phyloP scores from a whole-genome alignment of 176 grass and related monocot species.

The Zizania latifolia region DNA sequence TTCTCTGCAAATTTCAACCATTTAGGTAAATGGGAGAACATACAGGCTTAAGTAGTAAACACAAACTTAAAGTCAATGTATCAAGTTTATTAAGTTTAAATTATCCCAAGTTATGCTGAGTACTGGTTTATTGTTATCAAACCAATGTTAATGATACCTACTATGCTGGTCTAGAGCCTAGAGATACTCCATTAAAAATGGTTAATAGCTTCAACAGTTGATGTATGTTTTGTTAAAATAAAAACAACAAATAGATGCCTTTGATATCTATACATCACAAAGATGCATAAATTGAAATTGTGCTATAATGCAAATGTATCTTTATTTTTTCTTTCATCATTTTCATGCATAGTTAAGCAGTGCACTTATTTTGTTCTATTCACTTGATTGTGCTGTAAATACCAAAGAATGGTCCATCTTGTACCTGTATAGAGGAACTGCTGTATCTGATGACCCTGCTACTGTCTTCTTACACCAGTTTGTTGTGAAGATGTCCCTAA shows the following conservation, averaged over 20 bases:
- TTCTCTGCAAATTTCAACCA: constrained; percentile 37
- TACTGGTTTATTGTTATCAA: not conserved
- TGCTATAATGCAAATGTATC: not conserved
- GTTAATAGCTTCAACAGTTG: not conserved
- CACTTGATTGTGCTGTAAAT: constrained; percentile 15
- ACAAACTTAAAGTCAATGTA: not conserved
- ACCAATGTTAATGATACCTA: not conserved
- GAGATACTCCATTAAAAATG: not conserved
- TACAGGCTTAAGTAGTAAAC: not conserved
- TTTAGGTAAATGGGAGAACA: constrained; percentile 1
- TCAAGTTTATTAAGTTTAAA: not conserved
- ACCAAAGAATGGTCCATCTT: not conserved
- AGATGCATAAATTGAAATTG: not conserved
- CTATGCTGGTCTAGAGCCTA: not conserved
- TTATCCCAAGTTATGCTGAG: not conserved
- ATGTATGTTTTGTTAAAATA: not conserved
- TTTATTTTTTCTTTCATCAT: not conserved
- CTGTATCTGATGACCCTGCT: constrained; percentile 46
- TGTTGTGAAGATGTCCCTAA: constrained; percentile 68
- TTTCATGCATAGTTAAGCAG: not conserved
- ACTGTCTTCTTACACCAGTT: constrained; percentile 59
- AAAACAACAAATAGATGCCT: not conserved
- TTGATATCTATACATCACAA: not conserved
- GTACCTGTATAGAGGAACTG: constrained; percentile 74
- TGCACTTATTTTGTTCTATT: not conserved